Percentiles rank a stretch among this genome's conserved stretches.
Conservation (phyloP, 2,329 filamentous ascomycete genomes). For the Triangularia setosa region DNA sequence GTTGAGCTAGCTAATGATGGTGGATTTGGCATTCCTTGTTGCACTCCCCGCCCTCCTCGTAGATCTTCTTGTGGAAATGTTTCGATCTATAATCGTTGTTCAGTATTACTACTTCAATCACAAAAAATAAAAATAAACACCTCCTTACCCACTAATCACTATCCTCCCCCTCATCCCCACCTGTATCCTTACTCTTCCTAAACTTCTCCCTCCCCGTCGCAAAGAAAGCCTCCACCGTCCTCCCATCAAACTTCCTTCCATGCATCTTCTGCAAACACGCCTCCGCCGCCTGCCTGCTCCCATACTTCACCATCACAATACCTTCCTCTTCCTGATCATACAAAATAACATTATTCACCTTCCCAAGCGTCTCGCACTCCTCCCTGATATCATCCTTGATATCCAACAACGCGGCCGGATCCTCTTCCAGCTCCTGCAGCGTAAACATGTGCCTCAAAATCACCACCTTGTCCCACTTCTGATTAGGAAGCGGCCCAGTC, state of each 20-base stretch:
- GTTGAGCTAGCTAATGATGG: no score
- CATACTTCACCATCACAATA: conserved; percentile 80
- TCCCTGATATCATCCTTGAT: conserved; percentile 94
- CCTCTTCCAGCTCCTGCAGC: conserved; percentile 76
- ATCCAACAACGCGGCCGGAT: conserved; percentile 76
- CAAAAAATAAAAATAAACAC: neutral
- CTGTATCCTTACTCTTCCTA: conserved; percentile 59
- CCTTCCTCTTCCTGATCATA: conserved; percentile 85
- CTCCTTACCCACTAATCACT: conserved; percentile 20
- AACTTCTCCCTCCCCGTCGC: conserved; percentile 70
- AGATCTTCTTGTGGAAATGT: no score
- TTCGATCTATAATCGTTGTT: no score
- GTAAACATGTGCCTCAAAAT: conserved; percentile 94
- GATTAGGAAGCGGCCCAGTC: conserved; percentile 31
- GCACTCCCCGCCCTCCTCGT: no score
- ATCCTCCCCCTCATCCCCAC: conserved; percentile 42
- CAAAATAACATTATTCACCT: conserved; percentile 85
- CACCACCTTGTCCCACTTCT: conserved; percentile 72
- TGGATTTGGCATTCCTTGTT: no score
- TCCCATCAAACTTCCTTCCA: conserved; percentile 73
- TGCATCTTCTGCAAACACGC: conserved; percentile 73
- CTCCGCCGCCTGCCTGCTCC: conserved; percentile 63
- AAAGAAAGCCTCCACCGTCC: conserved; percentile 66
- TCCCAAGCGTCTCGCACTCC: conserved; percentile 80
- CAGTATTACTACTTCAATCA: no score